Base-by-base conservation (phyloP, 1,284 basidiomycete genomes). In the Testicularia cyperi region DNA sequence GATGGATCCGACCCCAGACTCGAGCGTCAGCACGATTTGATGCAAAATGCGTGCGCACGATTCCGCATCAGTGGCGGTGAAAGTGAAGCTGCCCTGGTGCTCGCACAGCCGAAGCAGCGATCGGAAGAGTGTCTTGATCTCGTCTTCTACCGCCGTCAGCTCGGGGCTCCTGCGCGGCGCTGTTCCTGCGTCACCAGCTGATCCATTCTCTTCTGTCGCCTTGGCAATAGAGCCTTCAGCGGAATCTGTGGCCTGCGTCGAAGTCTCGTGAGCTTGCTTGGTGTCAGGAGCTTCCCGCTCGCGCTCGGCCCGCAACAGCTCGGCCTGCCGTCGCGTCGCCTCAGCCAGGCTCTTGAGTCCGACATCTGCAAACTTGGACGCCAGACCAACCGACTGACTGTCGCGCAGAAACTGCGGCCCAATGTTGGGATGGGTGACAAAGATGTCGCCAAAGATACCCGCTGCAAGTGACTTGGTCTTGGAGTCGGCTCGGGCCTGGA, bases 401-500 rank as follows among this genome's bases (percentile, higher is more conserved):
- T 54, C 54, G 31, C 54, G 49, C 33, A 63, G 41, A 18, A 63
- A 32, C 38, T 63, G 54, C 12, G 44, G 42, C 3, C 60, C 60
- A 22, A 53, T 38, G 16, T 48, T 44, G 2, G 51, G 55, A 44
- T 51, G 29, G 4, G 27, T 22, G 3, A 64, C 32, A 23, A 64
- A 64, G 9, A 58, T 36, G 21, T 53, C 55, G 36, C 53, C 43
- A 33, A 55, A 66, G 42, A 57, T 45, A 7, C 41, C 58, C 10
- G 47, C 31, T 6, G 58, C 63, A 22, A 66, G 25, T 2, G 55
- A 34, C 21, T 39, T 54, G 29, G 47, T 55, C 53, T 51, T 60
- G 25, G 55, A 49, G 15, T 67, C 61, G 13, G 51, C 51, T 18
- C 61, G 54, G n/a, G 63, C 35, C 38, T 63, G 56, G 25, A 61